phyloP scores from a whole-genome alignment of 768 basidiomycete genomes.

The Agaricus blazei region DNA sequence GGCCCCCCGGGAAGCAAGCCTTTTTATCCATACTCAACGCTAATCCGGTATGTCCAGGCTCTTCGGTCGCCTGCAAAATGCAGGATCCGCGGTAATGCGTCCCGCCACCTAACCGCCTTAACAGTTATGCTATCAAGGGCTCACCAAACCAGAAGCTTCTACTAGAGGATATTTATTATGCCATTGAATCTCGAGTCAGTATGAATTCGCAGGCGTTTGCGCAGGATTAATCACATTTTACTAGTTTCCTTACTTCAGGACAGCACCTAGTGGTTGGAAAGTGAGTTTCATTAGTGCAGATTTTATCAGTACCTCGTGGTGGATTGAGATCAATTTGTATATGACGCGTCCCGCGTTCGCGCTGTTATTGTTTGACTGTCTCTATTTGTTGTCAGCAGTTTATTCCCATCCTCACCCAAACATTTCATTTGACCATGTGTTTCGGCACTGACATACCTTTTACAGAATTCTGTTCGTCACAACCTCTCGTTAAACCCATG shows the following conservation, averaged over 20 bases:
- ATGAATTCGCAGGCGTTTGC: constrained; percentile 7
- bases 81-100: not conserved
- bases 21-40: constrained; percentile 87
- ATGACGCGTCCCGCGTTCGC: constrained; percentile 44
- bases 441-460: constrained; percentile 20
- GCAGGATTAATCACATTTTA: constrained; percentile 14
- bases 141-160: constrained; percentile 83
- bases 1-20: constrained; percentile 88
- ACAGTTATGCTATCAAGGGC: constrained; percentile 86
- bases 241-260: constrained; percentile 87
- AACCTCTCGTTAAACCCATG: constrained; percentile 88
- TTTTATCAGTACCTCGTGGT: constrained; percentile 5
- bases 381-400: constrained; percentile 52
- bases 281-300: constrained; percentile 37
- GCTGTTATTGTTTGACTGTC: constrained; percentile 63
- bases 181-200: constrained; percentile 82
- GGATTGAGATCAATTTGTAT: constrained; percentile 16
- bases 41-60: constrained; percentile 64
- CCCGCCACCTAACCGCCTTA: constrained; percentile 12
- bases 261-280: constrained; percentile 89
- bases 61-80: not conserved
- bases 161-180: constrained; percentile 88
- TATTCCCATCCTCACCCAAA: constrained; percentile 27
- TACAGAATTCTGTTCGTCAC: constrained; percentile 85
- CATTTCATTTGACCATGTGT: constrained; percentile 18